These are phyloP conservation scores for Krasilnikovozyma curviuscula DNA, from an alignment of 768 basidiomycete species.

Conservation along the genomic window DNA sequence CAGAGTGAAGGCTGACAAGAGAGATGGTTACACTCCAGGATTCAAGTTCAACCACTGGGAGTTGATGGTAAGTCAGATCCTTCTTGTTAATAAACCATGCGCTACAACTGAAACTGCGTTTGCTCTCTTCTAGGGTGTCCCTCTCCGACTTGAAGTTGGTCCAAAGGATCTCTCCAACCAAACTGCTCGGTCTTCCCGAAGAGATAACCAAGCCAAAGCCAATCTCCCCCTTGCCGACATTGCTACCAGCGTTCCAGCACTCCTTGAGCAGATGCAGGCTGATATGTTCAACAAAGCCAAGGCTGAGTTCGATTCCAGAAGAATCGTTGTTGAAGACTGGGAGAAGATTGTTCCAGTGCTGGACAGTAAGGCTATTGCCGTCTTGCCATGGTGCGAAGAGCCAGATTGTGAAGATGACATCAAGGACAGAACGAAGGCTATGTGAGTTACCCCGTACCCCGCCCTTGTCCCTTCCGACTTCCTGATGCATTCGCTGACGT, in stretches of 20 bases:
- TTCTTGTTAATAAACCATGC: neutral
- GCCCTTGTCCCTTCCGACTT: neutral
- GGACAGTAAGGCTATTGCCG: conserved; percentile 68
- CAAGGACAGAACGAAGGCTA: conserved; percentile 74
- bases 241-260: conserved; percentile 34
- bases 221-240: conserved; percentile 38
- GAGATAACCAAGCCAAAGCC: conserved; percentile 48
- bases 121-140: conserved; percentile 50
- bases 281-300: conserved; percentile 74
- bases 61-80: conserved; percentile 47
- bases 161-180: conserved; percentile 61
- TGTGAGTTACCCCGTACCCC: conserved; percentile 35
- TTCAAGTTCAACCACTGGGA: conserved; percentile 99
- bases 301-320: conserved; percentile 45
- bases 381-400: conserved; percentile 89
- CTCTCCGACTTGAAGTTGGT: conserved; percentile 89
- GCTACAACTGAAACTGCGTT: neutral
- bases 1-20: conserved; percentile 69
- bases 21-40: conserved; percentile 93
- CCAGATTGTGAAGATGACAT: conserved; percentile 92
- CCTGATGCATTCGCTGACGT: neutral
- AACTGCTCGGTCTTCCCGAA: conserved; percentile 65
- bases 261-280: conserved; percentile 68
- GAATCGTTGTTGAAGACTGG: conserved; percentile 66
- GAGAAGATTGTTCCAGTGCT: conserved; percentile 79